Conservation (phyloP, 352 stramenopile genomes). For the Phytopythium vexans region DNA sequence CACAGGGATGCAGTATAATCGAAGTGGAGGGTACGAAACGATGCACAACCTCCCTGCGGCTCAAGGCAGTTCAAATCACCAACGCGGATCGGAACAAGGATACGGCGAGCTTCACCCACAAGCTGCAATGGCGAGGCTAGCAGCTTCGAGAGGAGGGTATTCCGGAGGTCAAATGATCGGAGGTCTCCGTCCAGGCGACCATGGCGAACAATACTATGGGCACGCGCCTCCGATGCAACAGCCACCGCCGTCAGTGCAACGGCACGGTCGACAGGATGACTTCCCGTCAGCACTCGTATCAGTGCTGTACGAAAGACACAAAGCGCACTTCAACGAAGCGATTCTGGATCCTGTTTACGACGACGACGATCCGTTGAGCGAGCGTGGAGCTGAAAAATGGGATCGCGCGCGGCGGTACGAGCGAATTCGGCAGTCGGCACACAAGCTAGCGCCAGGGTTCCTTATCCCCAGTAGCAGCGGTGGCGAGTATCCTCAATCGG, state of each 20-base stretch:
- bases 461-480: constrained; percentile 9
- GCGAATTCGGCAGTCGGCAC: constrained; percentile 45
- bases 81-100: no score
- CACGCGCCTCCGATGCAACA: neutral
- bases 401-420: constrained; percentile 64
- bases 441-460: constrained; percentile 69
- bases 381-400: constrained; percentile 64
- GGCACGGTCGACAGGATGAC: constrained; percentile 43
- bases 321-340: constrained; percentile 66
- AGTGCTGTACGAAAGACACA: constrained; percentile 64
- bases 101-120: no score
- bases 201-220: no score
- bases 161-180: no score
- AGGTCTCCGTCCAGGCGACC: no score
- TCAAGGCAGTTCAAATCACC: constrained; percentile 7
- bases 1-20: constrained; percentile 4
- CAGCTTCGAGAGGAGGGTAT: no score
- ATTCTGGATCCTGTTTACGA: constrained; percentile 64
- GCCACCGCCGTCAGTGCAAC: constrained; percentile 14
- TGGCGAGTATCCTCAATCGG: neutral
- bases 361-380: constrained; percentile 74
- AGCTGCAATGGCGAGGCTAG: no score
- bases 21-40: constrained; percentile 5
- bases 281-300: constrained; percentile 56
- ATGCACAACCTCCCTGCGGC: constrained; percentile 2